Percentiles rank a stretch among this genome's conserved stretches.
These are phyloP conservation scores for Spergularia azorica DNA, from an alignment of 179 eudicot genomes.

Conservation along the genomic window DNA sequence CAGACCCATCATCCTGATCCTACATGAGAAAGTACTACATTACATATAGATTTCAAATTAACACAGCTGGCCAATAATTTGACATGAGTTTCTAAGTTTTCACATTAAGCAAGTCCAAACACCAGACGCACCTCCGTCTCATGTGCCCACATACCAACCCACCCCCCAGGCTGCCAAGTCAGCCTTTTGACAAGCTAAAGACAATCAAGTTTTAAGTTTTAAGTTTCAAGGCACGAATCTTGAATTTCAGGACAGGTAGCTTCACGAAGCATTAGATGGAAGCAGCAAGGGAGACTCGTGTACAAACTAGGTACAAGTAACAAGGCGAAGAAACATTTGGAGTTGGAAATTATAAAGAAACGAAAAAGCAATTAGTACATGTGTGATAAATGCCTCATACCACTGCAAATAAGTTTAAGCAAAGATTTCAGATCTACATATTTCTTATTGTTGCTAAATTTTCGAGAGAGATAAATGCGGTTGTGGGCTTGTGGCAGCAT, in stretches of 20 bases:
- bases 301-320: no score
- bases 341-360: no score
- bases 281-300: no score
- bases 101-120: conserved; percentile 1
- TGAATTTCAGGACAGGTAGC: no score
- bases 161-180: not conserved
- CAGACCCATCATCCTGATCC: conserved; percentile 50
- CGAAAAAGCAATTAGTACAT: no score
- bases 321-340: no score
- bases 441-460: not conserved
- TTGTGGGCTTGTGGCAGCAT: not conserved
- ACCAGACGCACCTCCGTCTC: not conserved
- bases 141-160: no score
- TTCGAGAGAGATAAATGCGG: not conserved
- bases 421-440: not conserved
- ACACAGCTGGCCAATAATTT: not conserved
- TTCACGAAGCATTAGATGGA: no score
- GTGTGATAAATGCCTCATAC: not conserved
- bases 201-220: not conserved
- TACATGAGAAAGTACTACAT: conserved; percentile 24
- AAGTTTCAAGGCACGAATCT: not conserved
- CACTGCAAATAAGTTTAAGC: not conserved
- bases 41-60: not conserved
- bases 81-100: not conserved
- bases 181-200: not conserved